phyloP scores from a whole-genome alignment of 306 rosid genomes.

The Mimosa bimucronata region DNA sequence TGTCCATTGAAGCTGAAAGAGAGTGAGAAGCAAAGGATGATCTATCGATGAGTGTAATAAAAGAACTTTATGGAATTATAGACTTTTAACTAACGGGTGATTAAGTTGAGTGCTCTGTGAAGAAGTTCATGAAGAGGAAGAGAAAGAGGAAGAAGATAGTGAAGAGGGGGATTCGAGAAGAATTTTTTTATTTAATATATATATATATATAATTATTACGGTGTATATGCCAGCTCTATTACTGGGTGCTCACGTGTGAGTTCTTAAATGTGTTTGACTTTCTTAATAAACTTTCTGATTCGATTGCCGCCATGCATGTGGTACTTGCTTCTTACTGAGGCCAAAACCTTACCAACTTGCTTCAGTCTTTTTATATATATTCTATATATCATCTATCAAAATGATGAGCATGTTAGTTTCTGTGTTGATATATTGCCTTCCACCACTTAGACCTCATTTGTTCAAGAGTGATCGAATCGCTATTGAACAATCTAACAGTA shows the following conservation, averaged over 20 bases:
- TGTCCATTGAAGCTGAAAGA: constrained; percentile 13
- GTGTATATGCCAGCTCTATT: constrained; percentile 50
- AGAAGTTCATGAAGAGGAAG: constrained; percentile 5
- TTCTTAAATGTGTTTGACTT: constrained; percentile 90
- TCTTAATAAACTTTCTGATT: constrained; percentile 53
- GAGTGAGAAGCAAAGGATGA: constrained; percentile 1
- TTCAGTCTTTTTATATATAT: constrained; percentile 1
- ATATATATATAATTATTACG: constrained; percentile 6
- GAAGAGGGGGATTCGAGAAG: background rate
- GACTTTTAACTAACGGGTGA: background rate
- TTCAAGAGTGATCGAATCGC: constrained; percentile 25
- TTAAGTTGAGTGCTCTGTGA: constrained; percentile 18
- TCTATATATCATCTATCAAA: constrained; percentile 22
- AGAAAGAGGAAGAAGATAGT: background rate
- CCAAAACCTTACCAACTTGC: constrained; percentile 22
- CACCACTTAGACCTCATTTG: constrained; percentile 13
- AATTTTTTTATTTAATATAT: background rate
- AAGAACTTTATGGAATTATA: constrained; percentile 41
- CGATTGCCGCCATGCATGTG: constrained; percentile 71
- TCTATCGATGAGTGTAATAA: constrained; percentile 19
- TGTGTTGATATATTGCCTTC: constrained; percentile 39
- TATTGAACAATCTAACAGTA: constrained; percentile 34
- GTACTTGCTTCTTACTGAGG: constrained; percentile 59
- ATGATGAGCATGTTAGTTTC: constrained; percentile 37
- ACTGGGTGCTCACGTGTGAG: constrained; percentile 71